Conservation (phyloP, 352 stramenopile genomes). For the Phytophthora melonis region DNA sequence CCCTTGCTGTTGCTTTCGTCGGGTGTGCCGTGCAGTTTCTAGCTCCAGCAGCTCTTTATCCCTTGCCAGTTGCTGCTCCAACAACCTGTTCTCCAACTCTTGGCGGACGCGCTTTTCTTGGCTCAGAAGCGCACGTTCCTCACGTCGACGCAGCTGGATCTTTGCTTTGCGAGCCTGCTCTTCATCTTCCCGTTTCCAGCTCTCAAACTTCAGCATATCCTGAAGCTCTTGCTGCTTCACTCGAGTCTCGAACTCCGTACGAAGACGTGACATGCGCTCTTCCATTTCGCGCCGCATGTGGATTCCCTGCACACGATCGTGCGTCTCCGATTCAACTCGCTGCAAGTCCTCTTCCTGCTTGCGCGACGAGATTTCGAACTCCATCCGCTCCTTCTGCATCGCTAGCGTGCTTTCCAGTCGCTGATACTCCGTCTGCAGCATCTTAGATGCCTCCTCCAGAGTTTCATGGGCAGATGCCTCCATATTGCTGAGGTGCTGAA, state of each 20-base stretch:
- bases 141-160: conserved; percentile 43
- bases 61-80: conserved; percentile 51
- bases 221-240: conserved; percentile 78
- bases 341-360: conserved; percentile 83
- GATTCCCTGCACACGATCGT: conserved; percentile 69
- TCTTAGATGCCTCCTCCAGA: conserved; percentile 68
- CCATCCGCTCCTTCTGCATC: conserved; percentile 66
- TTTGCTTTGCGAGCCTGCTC: conserved; percentile 46
- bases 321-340: conserved; percentile 74
- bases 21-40: conserved; percentile 42
- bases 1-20: conserved; percentile 39
- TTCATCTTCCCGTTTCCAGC: conserved; percentile 79
- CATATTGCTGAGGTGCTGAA: conserved; percentile 71
- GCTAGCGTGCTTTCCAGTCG: conserved; percentile 62
- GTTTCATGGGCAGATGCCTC: conserved; percentile 68
- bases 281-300: conserved; percentile 71
- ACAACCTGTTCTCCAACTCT: conserved; percentile 56
- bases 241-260: conserved; percentile 75
- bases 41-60: conserved; percentile 60
- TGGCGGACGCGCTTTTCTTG: conserved; percentile 70
- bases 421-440: conserved; percentile 70
- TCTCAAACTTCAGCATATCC: conserved; percentile 75
- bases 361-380: conserved; percentile 76
- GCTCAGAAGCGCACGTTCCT: conserved; percentile 53
- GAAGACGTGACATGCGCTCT: conserved; percentile 70